Conservation (phyloP, 352 stramenopile species). For the Phytophthora sojae region DNA sequence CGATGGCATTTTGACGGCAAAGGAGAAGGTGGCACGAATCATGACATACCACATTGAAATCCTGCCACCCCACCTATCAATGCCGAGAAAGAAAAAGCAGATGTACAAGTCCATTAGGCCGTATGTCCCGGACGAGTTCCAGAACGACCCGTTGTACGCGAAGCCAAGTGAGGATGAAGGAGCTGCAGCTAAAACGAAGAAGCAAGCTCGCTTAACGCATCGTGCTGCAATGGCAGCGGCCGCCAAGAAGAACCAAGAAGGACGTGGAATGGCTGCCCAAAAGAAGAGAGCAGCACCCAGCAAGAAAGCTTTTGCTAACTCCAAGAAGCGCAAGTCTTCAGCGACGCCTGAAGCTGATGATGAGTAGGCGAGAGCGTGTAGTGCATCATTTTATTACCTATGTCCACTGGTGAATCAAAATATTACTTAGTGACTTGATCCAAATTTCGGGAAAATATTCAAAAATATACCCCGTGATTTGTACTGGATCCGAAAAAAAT, state of each 20-base stretch:
- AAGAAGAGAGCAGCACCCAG: neutral
- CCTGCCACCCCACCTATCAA: conserved; percentile 11
- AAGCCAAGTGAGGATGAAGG: conserved; percentile 11
- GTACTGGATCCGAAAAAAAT: neutral
- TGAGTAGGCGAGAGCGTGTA: neutral
- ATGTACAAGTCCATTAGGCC: conserved; percentile 20
- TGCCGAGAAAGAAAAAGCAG: conserved; percentile 11
- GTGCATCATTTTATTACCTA: conserved; percentile 4
- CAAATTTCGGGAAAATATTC: neutral
- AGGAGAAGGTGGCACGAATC: neutral
- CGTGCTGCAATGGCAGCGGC: conserved; percentile 6
- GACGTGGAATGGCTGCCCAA: neutral
- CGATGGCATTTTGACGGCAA: conserved; percentile 16
- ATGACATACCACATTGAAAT: conserved; percentile 4
- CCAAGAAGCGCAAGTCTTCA: neutral
- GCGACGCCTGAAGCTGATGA: neutral
- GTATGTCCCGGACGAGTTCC: conserved; percentile 25
- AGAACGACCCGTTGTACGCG: conserved; percentile 21
- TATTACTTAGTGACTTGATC: neutral
- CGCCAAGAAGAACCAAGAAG: conserved; percentile 11
- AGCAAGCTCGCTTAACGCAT: conserved; percentile 8
- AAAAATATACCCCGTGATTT: conserved; percentile 2
- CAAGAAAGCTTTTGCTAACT: neutral
- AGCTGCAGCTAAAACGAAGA: conserved; percentile 7
- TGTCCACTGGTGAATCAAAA: conserved; percentile 6